phyloP scores from a whole-genome alignment of 345 rosid species.

The Salix caprea region DNA sequence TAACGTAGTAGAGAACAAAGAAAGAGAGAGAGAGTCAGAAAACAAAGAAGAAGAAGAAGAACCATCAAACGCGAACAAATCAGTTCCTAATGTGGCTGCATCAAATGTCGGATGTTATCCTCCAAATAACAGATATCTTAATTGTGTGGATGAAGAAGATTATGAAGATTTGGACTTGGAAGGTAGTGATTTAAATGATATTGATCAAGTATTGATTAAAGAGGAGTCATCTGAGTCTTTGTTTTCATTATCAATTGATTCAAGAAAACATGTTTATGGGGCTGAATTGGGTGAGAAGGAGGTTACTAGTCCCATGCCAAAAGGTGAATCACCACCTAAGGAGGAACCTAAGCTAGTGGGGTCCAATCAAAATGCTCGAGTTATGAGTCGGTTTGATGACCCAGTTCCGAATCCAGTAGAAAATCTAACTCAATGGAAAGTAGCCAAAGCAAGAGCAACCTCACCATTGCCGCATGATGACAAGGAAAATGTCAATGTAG shows the following conservation, averaged over 20 bases:
- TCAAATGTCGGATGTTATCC: not conserved
- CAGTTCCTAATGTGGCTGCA: not conserved
- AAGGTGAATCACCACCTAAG: not conserved
- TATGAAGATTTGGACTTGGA: not conserved
- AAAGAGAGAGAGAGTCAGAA: not conserved
- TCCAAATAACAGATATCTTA: not conserved
- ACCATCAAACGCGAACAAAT: not conserved
- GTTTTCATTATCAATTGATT: conserved; percentile 58
- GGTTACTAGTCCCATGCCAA: conserved; percentile 22
- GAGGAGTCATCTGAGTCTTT: conserved; percentile 62
- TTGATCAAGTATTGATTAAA: conserved; percentile 9
- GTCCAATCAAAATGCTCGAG: not conserved
- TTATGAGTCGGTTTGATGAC: not conserved
- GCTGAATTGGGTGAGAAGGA: conserved; percentile 27
- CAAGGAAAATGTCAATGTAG: conserved; percentile 33
- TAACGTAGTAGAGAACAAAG: not conserved
- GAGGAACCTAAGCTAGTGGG: not conserved
- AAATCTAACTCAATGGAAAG: conserved; percentile 11
- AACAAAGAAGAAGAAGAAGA: not conserved
- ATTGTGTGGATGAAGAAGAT: not conserved
- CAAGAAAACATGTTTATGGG: conserved; percentile 31
- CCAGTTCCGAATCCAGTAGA: conserved; percentile 17
- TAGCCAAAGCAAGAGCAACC: conserved; percentile 1
- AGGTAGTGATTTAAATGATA: conserved; percentile 3
- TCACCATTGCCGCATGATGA: not conserved